Percentiles rank a stretch among this genome's conserved stretches.
These are phyloP conservation scores for Trichoderma virens DNA, from an alignment of 495 filamentous ascomycete species.

Conservation along the genomic window DNA sequence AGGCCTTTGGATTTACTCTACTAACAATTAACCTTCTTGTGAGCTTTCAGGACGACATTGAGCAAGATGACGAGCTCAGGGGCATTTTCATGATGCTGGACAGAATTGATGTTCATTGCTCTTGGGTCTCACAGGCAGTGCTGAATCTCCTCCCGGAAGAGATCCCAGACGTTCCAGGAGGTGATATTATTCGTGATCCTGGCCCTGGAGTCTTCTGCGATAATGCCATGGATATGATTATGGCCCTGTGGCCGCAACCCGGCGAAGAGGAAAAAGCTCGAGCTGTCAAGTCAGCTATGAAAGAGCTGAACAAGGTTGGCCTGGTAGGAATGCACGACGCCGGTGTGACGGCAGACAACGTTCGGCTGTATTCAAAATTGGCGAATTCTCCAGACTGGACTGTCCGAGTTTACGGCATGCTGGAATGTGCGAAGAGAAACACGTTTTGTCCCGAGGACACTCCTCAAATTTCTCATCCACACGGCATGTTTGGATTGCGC, in stretches of 20 bases:
- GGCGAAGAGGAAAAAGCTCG: constrained; percentile 34
- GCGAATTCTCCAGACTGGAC: constrained; percentile 36
- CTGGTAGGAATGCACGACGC: constrained; percentile 58
- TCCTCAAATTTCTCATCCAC: constrained; percentile 25
- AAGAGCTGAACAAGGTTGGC: constrained; percentile 48
- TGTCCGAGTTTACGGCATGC: constrained; percentile 54
- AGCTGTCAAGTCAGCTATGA: constrained; percentile 48
- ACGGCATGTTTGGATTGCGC: constrained; percentile 39
- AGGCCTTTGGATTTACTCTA: background rate
- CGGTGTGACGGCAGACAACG: constrained; percentile 43
- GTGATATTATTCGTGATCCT: constrained; percentile 47
- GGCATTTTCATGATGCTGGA: constrained; percentile 58
- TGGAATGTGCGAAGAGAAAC: constrained; percentile 53
- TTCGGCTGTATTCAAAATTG: constrained; percentile 43
- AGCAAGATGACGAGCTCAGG: constrained; percentile 38
- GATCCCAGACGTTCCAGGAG: constrained; percentile 47
- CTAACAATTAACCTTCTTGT: constrained; percentile 6
- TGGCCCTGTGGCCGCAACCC: constrained; percentile 46
- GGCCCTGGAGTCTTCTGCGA: constrained; percentile 63
- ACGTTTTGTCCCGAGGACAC: constrained; percentile 47
- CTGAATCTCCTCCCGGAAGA: constrained; percentile 45
- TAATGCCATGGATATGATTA: constrained; percentile 57
- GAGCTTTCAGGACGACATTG: constrained; percentile 36
- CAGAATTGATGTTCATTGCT: constrained; percentile 58
- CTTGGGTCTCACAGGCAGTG: constrained; percentile 54